Evolutionary conservation across 768 basidiomycete species (phyloP).

Genomic region (Cystobasidium ongulense): DNA sequence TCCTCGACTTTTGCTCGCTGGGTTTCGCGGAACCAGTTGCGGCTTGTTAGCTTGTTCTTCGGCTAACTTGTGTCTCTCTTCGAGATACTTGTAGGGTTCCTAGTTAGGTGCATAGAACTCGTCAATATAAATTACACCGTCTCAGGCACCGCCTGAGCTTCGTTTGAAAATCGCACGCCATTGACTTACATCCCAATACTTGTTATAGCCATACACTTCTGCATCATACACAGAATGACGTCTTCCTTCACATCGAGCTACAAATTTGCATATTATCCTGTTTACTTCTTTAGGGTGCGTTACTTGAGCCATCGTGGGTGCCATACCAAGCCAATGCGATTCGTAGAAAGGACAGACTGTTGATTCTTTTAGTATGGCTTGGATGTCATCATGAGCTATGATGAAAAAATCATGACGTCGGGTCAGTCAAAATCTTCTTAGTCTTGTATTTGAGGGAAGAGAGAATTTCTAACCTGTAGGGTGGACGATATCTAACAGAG

Average conservation of each 20-base stretch:
- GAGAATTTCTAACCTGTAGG: not conserved
- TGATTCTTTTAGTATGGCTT: not conserved
- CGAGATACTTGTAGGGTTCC: not conserved
- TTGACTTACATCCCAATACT: not conserved
- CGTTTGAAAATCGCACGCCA: no score
- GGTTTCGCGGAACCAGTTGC: not conserved
- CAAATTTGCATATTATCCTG: not conserved
- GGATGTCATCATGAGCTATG: not conserved
- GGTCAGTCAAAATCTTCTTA: not conserved
- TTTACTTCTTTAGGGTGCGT: not conserved
- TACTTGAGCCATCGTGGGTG: conserved; percentile 2
- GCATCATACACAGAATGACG: not conserved
- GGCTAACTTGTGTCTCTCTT: not conserved
- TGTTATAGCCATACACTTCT: not conserved
- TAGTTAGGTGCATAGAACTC: no score
- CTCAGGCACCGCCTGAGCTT: not conserved
- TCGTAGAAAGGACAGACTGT: not conserved
- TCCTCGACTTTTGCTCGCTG: not conserved
- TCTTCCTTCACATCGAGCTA: not conserved
- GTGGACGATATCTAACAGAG: not conserved
- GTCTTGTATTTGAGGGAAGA: not conserved
- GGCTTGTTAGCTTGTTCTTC: not conserved
- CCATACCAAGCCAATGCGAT: not conserved
- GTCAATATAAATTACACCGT: not conserved
- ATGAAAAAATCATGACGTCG: not conserved